Evolutionary conservation across 2,329 filamentous ascomycete genomes (phyloP).

Genomic region (Blastomyces percursus): DNA sequence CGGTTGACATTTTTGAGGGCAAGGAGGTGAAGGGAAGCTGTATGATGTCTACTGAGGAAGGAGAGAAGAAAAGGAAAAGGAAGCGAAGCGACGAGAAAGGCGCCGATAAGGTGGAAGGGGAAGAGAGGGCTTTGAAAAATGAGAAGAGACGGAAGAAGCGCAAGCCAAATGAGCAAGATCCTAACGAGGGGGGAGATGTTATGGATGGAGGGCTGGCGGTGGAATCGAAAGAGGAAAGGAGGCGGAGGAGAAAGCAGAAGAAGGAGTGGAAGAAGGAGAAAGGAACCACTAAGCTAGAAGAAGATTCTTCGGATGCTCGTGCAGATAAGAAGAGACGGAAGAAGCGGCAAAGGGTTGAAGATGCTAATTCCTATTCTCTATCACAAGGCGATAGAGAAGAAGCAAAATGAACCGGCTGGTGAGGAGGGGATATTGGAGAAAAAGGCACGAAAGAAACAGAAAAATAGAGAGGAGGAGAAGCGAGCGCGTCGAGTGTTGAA

Average conservation of each 20-base stretch:
- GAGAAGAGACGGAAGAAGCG: slow-evolving; percentile 6
- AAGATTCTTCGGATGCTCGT: slow-evolving; percentile 3
- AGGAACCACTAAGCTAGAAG: slow-evolving; percentile 7
- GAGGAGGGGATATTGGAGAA: slow-evolving; percentile 10
- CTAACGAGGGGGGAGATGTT: background rate
- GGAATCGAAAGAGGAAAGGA: slow-evolving; percentile 16
- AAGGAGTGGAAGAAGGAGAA: slow-evolving; percentile 10
- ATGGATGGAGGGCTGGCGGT: slow-evolving; percentile 13
- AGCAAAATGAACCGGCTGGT: slow-evolving; percentile 12
- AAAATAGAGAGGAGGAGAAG: slow-evolving; percentile 22
- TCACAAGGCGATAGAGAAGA: slow-evolving; percentile 15
- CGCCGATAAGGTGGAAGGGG: slow-evolving; percentile 9
- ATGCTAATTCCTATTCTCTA: background rate
- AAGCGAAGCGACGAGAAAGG: slow-evolving; percentile 11
- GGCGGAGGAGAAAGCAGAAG: slow-evolving; percentile 8
- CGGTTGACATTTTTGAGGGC: slow-evolving; percentile 14
- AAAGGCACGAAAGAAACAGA: slow-evolving; percentile 22
- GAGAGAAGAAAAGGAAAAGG: slow-evolving; percentile 18
- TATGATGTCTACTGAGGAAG: slow-evolving; percentile 16
- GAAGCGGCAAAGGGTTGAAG: slow-evolving; percentile 9
- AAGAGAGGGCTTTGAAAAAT: background rate
- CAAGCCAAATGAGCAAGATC: slow-evolving; percentile 18
- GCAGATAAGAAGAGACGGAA: slow-evolving; percentile 9
- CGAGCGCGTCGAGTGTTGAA: slow-evolving; percentile 18
- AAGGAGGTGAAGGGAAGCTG: slow-evolving; percentile 29